Base-by-base conservation (phyloP, 2,329 filamentous ascomycete species). In the Aspergillus tubingensis region DNA sequence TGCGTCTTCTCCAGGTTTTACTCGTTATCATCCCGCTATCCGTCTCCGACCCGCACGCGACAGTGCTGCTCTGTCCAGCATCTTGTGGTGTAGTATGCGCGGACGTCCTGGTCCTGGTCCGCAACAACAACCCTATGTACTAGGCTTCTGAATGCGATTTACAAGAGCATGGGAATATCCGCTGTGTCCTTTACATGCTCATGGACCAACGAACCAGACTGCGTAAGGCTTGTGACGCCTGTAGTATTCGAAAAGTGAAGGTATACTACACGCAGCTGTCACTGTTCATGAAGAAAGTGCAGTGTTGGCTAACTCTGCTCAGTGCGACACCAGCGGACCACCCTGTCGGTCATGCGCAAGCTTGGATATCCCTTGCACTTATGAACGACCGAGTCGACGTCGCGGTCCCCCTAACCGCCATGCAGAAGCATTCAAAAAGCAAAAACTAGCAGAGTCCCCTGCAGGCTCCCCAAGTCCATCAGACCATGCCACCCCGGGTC, bases 321-420 rank as follows among this genome's bases (percentile, higher is more conserved):
- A 88, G 84, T 89, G 87, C 75, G 87, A 89, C 70, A 85, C 88
- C 68, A 81, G 81, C 43, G 86, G 86, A n/a, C 85, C 86, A 27
- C 87, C 87, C 50, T 90, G 87, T 76, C 80, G 83, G 70, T 86
- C 86, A 50, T 90, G 87, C 74, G 80, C 84, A 44, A 82, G 83
- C 55, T 79, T 89, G 64, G 86, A 88, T 63, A 88, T 89, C 52
- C 86, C 86, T 25, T 90, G 87, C 72, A 89, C 87, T 59, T 89
- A 87, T 71, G 81, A 87, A 51, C 80, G 87, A 63, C 86, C 86
- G 25, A 88, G 84, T 70, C 81, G 85, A 59, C 81, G 87, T 61
- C 80, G 87, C 68, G 87, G 87, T 5, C 87, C 87, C 38, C 86
- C 87, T 32, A 90, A 89, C 68, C 79, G 83, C 64, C 86, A 88